A percentile compares a stretch with the other conserved stretches of the same genome.
These are phyloP conservation scores for Talaromyces liani DNA, from an alignment of 495 filamentous ascomycete species.

Conservation along the genomic window DNA sequence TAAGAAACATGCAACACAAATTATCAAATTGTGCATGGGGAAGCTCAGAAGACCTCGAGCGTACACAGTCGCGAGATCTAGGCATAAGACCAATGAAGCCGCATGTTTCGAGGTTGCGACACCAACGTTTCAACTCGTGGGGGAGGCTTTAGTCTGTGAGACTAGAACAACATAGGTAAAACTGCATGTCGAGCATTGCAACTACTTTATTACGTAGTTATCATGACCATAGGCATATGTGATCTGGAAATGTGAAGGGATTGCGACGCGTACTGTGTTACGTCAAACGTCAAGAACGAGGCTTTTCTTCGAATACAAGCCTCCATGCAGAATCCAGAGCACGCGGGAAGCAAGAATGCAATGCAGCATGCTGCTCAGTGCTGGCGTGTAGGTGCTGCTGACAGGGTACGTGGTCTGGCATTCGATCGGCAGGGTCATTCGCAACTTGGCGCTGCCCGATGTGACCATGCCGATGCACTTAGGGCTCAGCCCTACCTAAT, in stretches of 20 bases:
- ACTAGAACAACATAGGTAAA: not conserved
- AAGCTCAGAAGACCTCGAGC: not conserved
- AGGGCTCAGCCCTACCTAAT: not conserved
- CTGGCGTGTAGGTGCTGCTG: not conserved
- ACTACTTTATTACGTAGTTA: not conserved
- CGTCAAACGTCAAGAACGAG: not conserved
- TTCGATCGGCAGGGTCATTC: not conserved
- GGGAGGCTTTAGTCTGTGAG: not conserved
- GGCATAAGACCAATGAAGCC: not conserved
- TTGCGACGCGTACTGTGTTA: not conserved
- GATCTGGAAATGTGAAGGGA: not conserved
- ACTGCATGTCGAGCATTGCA: not conserved
- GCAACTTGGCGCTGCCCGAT: not conserved
- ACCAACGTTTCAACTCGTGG: slow-evolving; percentile 2
- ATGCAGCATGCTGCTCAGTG: not conserved
- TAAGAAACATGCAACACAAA: not conserved
- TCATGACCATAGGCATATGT: not conserved
- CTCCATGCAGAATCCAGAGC: not conserved
- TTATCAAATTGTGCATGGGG: not conserved
- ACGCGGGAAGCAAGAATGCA: not conserved
- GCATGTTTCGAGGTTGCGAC: not conserved
- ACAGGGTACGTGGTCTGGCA: not conserved
- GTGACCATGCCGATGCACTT: not conserved
- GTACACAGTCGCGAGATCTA: not conserved
- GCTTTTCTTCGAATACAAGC: not conserved